These are phyloP conservation scores for Arachnomyces sp. DNA, from an alignment of 2,329 filamentous ascomycete species.

Conservation along the genomic window DNA sequence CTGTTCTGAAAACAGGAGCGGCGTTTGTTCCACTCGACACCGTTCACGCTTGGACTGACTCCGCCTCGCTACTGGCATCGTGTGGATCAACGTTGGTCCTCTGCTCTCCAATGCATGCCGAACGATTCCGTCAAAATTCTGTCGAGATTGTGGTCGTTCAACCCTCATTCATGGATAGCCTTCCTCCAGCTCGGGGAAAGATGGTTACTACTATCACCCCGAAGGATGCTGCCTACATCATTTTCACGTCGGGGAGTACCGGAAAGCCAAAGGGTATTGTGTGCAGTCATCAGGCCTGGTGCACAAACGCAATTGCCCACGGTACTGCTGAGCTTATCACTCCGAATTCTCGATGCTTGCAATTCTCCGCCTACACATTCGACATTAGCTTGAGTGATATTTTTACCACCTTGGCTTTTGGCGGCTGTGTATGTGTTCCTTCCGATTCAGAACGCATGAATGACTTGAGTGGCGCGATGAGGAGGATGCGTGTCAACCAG, in stretches of 20 bases:
- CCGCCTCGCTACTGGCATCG: too few species aligned
- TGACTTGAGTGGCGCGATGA: constrained; percentile 38
- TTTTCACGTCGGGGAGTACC: constrained; percentile 78
- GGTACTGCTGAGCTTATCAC: constrained; percentile 41
- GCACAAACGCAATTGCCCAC: constrained; percentile 18
- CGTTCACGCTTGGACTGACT: background rate
- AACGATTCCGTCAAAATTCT: too few species aligned
- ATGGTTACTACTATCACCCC: constrained; percentile 47
- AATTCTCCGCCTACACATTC: constrained; percentile 40
- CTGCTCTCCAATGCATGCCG: too few species aligned
- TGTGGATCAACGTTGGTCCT: too few species aligned
- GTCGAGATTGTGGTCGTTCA: background rate
- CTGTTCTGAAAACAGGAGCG: background rate
- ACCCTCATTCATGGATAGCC: background rate
- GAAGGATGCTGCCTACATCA: constrained; percentile 67
- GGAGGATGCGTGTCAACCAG: constrained; percentile 41
- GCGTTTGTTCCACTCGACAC: background rate
- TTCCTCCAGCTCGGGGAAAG: background rate
- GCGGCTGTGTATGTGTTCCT: constrained; percentile 38
- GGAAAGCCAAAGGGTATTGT: constrained; percentile 78
- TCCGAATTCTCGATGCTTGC: constrained; percentile 20
- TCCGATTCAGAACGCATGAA: constrained; percentile 36
- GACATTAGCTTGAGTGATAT: constrained; percentile 33
- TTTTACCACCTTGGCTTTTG: constrained; percentile 25
- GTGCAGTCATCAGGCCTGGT: constrained; percentile 53